These are phyloP conservation scores for Coemansia sp. DNA, from an alignment of 192 early-diverging fungal genomes.

Conservation along the genomic window DNA sequence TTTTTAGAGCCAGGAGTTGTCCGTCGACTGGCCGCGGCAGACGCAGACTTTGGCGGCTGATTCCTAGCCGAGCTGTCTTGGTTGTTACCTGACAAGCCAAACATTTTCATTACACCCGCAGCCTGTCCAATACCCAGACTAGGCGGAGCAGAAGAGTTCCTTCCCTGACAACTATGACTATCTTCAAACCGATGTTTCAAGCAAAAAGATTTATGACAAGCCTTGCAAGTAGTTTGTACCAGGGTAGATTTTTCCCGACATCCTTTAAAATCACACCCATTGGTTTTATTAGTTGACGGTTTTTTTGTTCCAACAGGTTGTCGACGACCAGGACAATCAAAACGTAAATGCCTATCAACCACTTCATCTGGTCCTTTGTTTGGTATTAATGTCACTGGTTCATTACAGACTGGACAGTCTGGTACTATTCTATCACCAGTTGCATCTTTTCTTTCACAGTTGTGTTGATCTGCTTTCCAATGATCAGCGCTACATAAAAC, in stretches of 20 bases:
- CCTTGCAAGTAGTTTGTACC: constrained; percentile 63
- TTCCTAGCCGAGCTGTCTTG: no score
- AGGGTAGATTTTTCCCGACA: constrained; percentile 68
- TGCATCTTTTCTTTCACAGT: constrained; percentile 57
- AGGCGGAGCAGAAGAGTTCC: constrained; percentile 20
- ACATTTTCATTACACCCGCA: background rate
- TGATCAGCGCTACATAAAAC: constrained; percentile 59
- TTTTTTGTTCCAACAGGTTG: no score
- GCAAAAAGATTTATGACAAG: constrained; percentile 66
- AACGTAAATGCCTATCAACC: constrained; percentile 20
- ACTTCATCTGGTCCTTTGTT: constrained; percentile 71
- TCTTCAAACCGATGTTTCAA: constrained; percentile 73
- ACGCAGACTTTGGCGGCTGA: background rate
- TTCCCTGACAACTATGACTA: constrained; percentile 62
- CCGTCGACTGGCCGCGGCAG: background rate
- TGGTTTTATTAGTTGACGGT: no score
- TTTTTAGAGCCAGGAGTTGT: background rate
- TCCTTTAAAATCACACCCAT: constrained; percentile 56
- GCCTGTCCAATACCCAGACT: background rate
- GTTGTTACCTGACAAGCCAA: background rate
- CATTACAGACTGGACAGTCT: constrained; percentile 70
- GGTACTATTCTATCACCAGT: constrained; percentile 62
- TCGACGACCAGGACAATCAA: no score
- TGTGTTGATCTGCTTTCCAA: constrained; percentile 62
- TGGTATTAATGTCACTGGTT: constrained; percentile 65